phyloP scores from a whole-genome alignment of 1,284 basidiomycete species.

The Neonothopanus nambi region DNA sequence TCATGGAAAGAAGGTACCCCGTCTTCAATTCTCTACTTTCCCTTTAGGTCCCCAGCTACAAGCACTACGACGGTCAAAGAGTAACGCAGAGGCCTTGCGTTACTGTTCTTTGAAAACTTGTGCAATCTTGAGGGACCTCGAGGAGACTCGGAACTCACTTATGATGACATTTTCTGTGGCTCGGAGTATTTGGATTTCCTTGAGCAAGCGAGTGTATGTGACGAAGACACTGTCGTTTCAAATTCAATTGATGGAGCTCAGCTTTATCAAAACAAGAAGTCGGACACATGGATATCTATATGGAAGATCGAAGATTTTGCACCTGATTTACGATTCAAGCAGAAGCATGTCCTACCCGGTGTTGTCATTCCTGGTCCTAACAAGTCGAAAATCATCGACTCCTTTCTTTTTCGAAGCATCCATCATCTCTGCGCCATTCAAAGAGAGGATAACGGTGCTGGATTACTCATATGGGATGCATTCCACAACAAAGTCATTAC shows the following conservation, averaged over 20 bases:
- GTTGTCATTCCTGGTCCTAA: constrained; percentile 27
- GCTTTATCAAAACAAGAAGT: constrained; percentile 26
- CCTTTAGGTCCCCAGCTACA: constrained; percentile 37
- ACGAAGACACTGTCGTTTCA: constrained; percentile 27
- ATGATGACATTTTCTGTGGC: constrained; percentile 23
- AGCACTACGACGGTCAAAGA: constrained; percentile 25
- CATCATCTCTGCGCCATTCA: constrained; percentile 26
- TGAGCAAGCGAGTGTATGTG: constrained; percentile 19
- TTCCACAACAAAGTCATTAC: constrained; percentile 13
- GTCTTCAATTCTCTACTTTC: constrained; percentile 31
- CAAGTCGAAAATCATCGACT: constrained; percentile 32
- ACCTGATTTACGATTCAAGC: constrained; percentile 16
- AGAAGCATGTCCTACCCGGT: constrained; percentile 20
- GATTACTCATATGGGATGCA: neutral
- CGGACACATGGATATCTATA: constrained; percentile 26
- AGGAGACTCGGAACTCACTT: constrained; percentile 17
- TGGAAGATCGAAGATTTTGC: constrained; percentile 20
- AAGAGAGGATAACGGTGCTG: constrained; percentile 20
- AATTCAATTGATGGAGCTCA: constrained; percentile 30
- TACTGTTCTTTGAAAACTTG: constrained; percentile 20
- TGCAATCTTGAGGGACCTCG: constrained; percentile 12
- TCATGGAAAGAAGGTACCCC: constrained; percentile 7
- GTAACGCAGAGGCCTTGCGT: constrained; percentile 25
- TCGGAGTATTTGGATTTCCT: constrained; percentile 25
- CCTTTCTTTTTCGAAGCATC: constrained; percentile 30